Evolutionary conservation across 139 green algal genomes (phyloP), one percentile per base, ranked within the genome.

Genomic region (Diplosphaera chodatii): DNA sequence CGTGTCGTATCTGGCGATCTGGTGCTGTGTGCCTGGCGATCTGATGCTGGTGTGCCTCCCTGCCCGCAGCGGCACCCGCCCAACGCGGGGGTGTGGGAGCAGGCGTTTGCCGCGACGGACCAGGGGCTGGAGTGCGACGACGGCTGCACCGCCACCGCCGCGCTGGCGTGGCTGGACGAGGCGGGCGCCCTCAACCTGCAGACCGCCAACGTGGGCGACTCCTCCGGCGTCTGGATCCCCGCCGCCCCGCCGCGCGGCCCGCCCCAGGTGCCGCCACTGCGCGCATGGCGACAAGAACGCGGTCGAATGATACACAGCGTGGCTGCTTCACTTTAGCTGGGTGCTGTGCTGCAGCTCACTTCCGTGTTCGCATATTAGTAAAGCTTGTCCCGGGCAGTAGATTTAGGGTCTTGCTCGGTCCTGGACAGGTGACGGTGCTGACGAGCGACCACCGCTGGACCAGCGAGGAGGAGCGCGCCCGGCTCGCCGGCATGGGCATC

Each of bases 121-220:
- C 64, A 69, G 27, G 30, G 34, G 27, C 70, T 87, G 25, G 62
- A 40, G 22, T 69, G 70, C 0, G 81, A 88, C 27, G 84, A 91
- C 73, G 87, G 87, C 55, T 92, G 86, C 71, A 94, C 88, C 1
- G 88, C 88, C 25, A 93, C 88, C 4, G 81, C 83, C 18, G 62
- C 93, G 31, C 73, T 94, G 30, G 73, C 77, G 3, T 93, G 88
- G 88, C 64, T 68, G 16, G 75, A 78, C 33, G 32, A 37, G n/a
- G 18, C 67, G 22, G 74, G 72, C 37, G 64, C 33, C 6, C 63
- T 82, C 13, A 80, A 76, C 74, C 40, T 87, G 32, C 79, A 92
- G 76, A 68, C 74, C 1, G 87, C 83, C 27, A 93, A 93, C 55
- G 86, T 94, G 23, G 88, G 88, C 27, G 88, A 93, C 78, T 92